Conservation (phyloP, 140 eudicot species). For the Erigeron philadelphicus region DNA sequence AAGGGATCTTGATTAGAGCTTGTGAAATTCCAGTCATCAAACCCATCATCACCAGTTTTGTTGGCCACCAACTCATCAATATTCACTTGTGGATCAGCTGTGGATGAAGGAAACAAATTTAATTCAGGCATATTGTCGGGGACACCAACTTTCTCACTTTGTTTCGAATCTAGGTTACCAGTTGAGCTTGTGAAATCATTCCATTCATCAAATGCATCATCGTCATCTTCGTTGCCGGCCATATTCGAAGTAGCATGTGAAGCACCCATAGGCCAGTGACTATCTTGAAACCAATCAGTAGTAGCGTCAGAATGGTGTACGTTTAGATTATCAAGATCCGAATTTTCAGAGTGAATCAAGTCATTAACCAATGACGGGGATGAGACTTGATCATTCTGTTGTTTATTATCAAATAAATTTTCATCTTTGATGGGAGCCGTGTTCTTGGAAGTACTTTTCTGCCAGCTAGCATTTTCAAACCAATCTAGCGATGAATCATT, state of each 20-base stretch:
- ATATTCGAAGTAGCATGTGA: conserved; percentile 15
- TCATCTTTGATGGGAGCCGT: conserved; percentile 21
- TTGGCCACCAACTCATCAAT: conserved; percentile 27
- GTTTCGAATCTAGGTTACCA: conserved; percentile 28
- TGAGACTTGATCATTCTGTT: conserved; percentile 20
- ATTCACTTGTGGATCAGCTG: neutral
- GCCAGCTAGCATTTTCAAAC: conserved; percentile 39
- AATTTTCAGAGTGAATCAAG: conserved; percentile 32
- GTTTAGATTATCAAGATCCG: conserved; percentile 28
- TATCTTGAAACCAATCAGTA: conserved; percentile 46
- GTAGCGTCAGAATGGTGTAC: conserved; percentile 21
- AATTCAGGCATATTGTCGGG: conserved; percentile 29
- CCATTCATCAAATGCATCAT: conserved; percentile 49
- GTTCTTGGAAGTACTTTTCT: conserved; percentile 22
- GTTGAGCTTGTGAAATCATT: conserved; percentile 52
- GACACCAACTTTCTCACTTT: conserved; percentile 28
- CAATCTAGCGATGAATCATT: conserved; percentile 33
- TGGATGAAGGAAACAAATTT: conserved; percentile 25
- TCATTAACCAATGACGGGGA: conserved; percentile 23
- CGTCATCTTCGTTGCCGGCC: conserved; percentile 26
- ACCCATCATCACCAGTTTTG: conserved; percentile 33
- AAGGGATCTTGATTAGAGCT: conserved; percentile 36
- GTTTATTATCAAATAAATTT: conserved; percentile 30
- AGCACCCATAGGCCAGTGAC: conserved; percentile 34
- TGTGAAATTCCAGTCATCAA: conserved; percentile 50